These are phyloP conservation scores for Nicotiana sylvestris DNA, from an alignment of 257 asterid species.

Conservation along the genomic window DNA sequence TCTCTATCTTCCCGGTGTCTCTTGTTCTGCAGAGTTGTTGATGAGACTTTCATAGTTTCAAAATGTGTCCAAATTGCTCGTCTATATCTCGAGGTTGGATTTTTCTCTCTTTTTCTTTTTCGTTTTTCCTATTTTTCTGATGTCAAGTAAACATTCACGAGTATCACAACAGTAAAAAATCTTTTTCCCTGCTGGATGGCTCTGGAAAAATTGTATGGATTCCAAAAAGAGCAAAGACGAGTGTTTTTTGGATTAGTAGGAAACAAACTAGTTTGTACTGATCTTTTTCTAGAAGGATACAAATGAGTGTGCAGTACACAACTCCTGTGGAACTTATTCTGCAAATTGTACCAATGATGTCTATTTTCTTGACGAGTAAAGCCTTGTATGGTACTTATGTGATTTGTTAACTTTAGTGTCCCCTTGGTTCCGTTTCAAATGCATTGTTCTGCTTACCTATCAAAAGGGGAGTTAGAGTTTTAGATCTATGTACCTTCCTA, in stretches of 20 bases:
- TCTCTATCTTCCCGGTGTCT: conserved; percentile 2
- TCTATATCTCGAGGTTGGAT: conserved; percentile 82
- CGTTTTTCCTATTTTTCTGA: not conserved
- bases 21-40: conserved; percentile 68
- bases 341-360: not conserved
- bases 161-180: not conserved
- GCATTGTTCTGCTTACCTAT: not conserved
- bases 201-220: not conserved
- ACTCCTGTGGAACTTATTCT: not conserved
- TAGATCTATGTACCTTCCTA: conserved; percentile 4
- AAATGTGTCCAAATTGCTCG: conserved; percentile 97
- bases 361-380: not conserved
- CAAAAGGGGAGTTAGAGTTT: not conserved
- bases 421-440: not conserved
- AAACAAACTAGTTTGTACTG: not conserved
- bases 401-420: not conserved
- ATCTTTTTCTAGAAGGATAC: not conserved
- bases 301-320: not conserved
- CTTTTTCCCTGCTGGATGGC: not conserved
- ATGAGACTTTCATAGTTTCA: conserved; percentile 80
- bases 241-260: not conserved
- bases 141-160: not conserved
- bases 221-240: not conserved
- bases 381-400: not conserved
- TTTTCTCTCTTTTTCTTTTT: not conserved